A percentile compares a stretch with the other conserved stretches of the same genome.
Conservation (phyloP, 192 early-diverging fungal genomes). For the Mortierella alpina region DNA sequence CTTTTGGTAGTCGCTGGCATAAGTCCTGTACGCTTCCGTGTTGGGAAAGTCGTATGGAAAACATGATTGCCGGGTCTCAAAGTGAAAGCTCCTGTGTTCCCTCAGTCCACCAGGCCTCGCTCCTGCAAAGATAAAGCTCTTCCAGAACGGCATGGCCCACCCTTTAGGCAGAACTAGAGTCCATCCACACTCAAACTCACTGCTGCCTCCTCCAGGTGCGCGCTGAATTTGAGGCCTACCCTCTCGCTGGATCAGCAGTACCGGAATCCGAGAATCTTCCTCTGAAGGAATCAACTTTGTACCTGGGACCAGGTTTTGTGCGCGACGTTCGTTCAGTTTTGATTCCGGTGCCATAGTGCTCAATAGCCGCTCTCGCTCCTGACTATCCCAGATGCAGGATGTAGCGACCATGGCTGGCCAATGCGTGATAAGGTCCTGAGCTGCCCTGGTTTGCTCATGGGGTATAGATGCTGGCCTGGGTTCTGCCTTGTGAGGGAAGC, state of each 20-base stretch:
- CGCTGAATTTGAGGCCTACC: slow-evolving; percentile 26
- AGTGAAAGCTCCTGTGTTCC: slow-evolving; percentile 76
- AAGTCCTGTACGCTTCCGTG: slow-evolving; percentile 71
- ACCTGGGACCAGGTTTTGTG: slow-evolving; percentile 77
- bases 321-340: slow-evolving; percentile 51
- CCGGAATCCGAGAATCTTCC: slow-evolving; percentile 75
- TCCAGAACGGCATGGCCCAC: slow-evolving; percentile 91
- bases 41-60: slow-evolving; percentile 91
- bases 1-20: slow-evolving; percentile 54
- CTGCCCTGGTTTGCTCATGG: slow-evolving; percentile 21
- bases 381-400: slow-evolving; percentile 70
- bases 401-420: slow-evolving; percentile 69
- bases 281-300: slow-evolving; percentile 64
- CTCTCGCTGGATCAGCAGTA: slow-evolving; percentile 86
- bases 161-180: slow-evolving; percentile 82
- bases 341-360: slow-evolving; percentile 35
- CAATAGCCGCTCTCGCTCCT: slow-evolving; percentile 50
- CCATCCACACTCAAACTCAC: slow-evolving; percentile 78
- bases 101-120: slow-evolving; percentile 81
- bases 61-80: slow-evolving; percentile 78
- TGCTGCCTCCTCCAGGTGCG: slow-evolving; percentile 44
- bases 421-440: slow-evolving; percentile 56
- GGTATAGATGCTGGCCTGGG: slow-evolving; percentile 49
- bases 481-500: slow-evolving; percentile 67
- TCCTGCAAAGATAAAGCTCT: slow-evolving; percentile 88